phyloP scores from a whole-genome alignment of 805 yeast genomes.

The Saturnispora dispora region DNA sequence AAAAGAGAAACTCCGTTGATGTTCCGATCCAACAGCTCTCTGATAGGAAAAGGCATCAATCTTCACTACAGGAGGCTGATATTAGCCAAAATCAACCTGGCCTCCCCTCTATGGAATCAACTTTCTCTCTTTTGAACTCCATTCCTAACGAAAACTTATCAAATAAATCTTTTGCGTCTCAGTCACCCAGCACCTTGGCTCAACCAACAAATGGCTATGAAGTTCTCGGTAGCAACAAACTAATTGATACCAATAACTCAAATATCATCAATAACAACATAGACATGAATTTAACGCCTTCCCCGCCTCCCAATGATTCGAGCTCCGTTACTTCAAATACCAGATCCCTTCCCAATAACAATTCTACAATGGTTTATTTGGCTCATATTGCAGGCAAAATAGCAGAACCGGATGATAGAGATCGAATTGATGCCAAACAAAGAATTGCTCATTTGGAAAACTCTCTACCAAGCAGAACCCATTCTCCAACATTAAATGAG shows the following conservation, averaged over 20 bases:
- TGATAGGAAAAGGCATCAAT: neutral
- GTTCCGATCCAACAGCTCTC: slow-evolving; percentile 10
- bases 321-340: neutral
- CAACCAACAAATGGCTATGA: neutral
- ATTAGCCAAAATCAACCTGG: neutral
- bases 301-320: slow-evolving; percentile 3
- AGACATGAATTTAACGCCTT: neutral
- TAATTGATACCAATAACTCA: neutral
- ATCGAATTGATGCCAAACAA: slow-evolving; percentile 44
- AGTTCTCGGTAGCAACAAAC: neutral
- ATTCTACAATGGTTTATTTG: slow-evolving; percentile 55
- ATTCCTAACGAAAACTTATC: neutral
- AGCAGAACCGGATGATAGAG: slow-evolving; percentile 59
- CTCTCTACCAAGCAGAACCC: slow-evolving; percentile 6
- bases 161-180: neutral
- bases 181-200: neutral
- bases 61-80: neutral
- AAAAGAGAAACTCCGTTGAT: slow-evolving; percentile 9
- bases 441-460: slow-evolving; percentile 40
- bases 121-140: neutral
- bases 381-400: slow-evolving; percentile 77
- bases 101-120: neutral
- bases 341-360: slow-evolving; percentile 13
- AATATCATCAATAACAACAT: neutral
- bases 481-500: neutral